A percentile compares a stretch with the other conserved stretches of the same genome.
Evolutionary conservation across 2,329 filamentous ascomycete genomes (phyloP).

Genomic region (Ambrosiella xylebori): DNA sequence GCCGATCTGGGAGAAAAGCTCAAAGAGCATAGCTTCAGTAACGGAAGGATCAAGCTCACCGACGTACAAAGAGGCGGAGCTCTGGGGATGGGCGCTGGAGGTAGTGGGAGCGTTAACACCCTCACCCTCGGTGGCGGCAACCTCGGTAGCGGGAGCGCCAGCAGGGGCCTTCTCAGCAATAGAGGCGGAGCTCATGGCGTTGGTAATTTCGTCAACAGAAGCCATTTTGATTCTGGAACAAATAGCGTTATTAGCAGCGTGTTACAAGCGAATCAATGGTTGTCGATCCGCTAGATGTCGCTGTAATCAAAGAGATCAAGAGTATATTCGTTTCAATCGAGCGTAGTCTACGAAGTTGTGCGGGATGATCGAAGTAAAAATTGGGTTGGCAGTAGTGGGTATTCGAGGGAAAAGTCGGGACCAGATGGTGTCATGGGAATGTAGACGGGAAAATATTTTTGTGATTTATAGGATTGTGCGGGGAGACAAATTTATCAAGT

Average conservation of each 20-base stretch:
- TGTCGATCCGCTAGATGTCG: neutral
- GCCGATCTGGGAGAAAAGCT: constrained; percentile 98
- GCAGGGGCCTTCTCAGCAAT: constrained; percentile 52
- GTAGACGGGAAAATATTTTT: neutral
- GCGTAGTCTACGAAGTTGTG: too few relatives aligned
- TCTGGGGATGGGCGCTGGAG: constrained; percentile 62
- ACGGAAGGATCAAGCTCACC: constrained; percentile 95
- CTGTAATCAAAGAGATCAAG: neutral
- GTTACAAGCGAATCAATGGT: neutral
- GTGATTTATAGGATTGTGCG: neutral
- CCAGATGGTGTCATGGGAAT: too few relatives aligned
- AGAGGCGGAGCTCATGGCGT: constrained; percentile 56
- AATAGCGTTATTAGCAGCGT: neutral
- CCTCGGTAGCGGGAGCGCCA: constrained; percentile 55
- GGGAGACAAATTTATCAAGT: neutral
- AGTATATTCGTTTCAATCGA: too few relatives aligned
- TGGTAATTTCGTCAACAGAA: constrained; percentile 65
- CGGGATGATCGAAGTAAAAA: too few relatives aligned
- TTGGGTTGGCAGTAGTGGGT: too few relatives aligned
- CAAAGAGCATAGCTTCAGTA: constrained; percentile 99
- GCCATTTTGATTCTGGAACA: constrained; percentile 33
- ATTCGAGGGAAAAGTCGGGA: too few relatives aligned
- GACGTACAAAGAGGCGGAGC: constrained; percentile 96
- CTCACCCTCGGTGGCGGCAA: constrained; percentile 37
- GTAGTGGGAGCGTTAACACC: constrained; percentile 57